phyloP scores from a whole-genome alignment of 495 filamentous ascomycete genomes.

The Aspergillus indologenus region DNA sequence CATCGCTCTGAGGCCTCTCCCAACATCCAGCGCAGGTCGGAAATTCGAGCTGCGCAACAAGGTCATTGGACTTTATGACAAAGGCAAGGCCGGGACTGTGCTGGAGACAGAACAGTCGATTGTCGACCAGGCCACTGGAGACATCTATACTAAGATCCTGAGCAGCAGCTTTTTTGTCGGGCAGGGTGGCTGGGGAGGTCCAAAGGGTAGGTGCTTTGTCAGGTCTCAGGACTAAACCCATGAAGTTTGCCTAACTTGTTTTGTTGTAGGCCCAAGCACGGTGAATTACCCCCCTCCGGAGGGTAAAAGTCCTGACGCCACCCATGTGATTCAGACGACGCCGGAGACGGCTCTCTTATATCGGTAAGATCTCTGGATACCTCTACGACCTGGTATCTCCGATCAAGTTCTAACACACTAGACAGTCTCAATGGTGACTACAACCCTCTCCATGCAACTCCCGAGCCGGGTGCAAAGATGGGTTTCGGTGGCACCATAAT shows the following conservation, averaged over 20 bases:
- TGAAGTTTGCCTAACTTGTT: background rate
- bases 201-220: slow-evolving; percentile 58
- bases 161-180: slow-evolving; percentile 75
- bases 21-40: slow-evolving; percentile 64
- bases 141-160: slow-evolving; percentile 67
- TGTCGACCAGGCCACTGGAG: slow-evolving; percentile 65
- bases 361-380: slow-evolving; percentile 33
- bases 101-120: slow-evolving; percentile 76
- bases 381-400: background rate
- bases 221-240: too few species aligned
- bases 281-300: slow-evolving; percentile 71
- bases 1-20: slow-evolving; percentile 73
- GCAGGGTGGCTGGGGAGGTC: slow-evolving; percentile 85
- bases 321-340: slow-evolving; percentile 65
- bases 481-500: slow-evolving; percentile 87
- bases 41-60: slow-evolving; percentile 76
- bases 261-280: slow-evolving; percentile 57
- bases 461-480: slow-evolving; percentile 81
- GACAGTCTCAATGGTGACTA: slow-evolving; percentile 79
- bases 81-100: slow-evolving; percentile 79
- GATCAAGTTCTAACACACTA: slow-evolving; percentile 1
- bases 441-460: slow-evolving; percentile 84
- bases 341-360: slow-evolving; percentile 71
- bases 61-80: slow-evolving; percentile 87
- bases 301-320: slow-evolving; percentile 68